phyloP scores from a whole-genome alignment of 2,329 filamentous ascomycete species.

The Phaeosphaeria sp. region DNA sequence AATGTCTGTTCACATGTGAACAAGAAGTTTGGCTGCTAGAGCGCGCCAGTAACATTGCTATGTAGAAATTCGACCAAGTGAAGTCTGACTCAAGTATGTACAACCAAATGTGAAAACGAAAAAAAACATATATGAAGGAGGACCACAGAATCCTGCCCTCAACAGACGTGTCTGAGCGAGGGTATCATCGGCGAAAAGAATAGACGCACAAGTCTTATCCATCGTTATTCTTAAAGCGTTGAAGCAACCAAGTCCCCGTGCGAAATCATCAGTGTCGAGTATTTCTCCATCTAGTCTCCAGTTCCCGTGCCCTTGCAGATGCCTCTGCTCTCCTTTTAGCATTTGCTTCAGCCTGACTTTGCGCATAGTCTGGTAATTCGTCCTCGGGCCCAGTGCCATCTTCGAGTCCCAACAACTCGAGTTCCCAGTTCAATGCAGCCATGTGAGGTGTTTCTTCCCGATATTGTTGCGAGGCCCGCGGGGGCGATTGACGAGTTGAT shows the following conservation, averaged over 20 bases:
- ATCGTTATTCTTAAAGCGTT: background rate
- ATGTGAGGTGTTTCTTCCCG: slow-evolving; percentile 26
- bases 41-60: too few relatives aligned
- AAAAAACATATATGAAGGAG: too few relatives aligned
- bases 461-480: slow-evolving; percentile 19
- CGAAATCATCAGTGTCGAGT: slow-evolving; percentile 10
- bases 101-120: background rate
- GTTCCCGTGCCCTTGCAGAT: slow-evolving; percentile 52
- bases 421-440: slow-evolving; percentile 34
- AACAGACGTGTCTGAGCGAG: slow-evolving; percentile 3
- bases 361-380: slow-evolving; percentile 55
- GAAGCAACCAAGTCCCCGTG: too few relatives aligned
- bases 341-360: slow-evolving; percentile 55
- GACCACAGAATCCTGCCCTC: background rate
- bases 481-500: slow-evolving; percentile 17
- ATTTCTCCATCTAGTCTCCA: slow-evolving; percentile 52
- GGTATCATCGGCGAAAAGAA: slow-evolving; percentile 8
- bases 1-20: too few relatives aligned
- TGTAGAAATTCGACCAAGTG: too few relatives aligned
- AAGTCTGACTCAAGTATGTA: background rate
- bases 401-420: slow-evolving; percentile 39
- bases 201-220: background rate
- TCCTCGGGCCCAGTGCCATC: slow-evolving; percentile 40
- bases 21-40: too few relatives aligned
- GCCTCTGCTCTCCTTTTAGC: slow-evolving; percentile 49